Evolutionary conservation across 1,284 basidiomycete species (phyloP).

Genomic region (Apiotrichum akiyoshidainum): DNA sequence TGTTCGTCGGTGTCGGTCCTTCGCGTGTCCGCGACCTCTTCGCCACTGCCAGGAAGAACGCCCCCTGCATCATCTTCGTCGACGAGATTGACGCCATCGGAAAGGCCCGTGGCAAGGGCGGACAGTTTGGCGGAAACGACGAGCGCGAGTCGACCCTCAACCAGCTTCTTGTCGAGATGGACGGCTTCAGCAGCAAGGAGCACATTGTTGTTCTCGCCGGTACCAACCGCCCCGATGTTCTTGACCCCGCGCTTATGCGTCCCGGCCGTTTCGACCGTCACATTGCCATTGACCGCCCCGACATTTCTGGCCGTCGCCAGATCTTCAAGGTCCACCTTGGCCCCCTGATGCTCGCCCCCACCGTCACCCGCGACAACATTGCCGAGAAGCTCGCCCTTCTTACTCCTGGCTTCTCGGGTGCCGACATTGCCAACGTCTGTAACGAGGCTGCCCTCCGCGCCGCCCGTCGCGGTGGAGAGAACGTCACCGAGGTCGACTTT

Average conservation of each 20-base stretch:
- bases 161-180: slow-evolving; percentile 98
- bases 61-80: slow-evolving; percentile 96
- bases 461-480: slow-evolving; percentile 76
- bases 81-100: slow-evolving; percentile 99
- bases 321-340: slow-evolving; percentile 92
- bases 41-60: slow-evolving; percentile 93
- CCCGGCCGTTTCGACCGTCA: slow-evolving; percentile 97
- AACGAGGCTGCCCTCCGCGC: slow-evolving; percentile 97
- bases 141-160: slow-evolving; percentile 98
- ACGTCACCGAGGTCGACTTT: slow-evolving; percentile 81
- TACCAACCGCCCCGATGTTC: slow-evolving; percentile 93
- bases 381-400: slow-evolving; percentile 91
- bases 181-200: slow-evolving; percentile 93
- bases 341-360: slow-evolving; percentile 69
- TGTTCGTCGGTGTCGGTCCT: slow-evolving; percentile 99
- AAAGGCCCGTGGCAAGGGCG: slow-evolving; percentile 86
- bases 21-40: slow-evolving; percentile 97
- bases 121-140: slow-evolving; percentile 89
- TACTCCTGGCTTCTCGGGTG: slow-evolving; percentile 96
- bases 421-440: slow-evolving; percentile 97
- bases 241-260: slow-evolving; percentile 91
- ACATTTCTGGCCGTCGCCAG: slow-evolving; percentile 87
- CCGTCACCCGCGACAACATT: slow-evolving; percentile 62
- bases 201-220: slow-evolving; percentile 96
- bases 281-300: slow-evolving; percentile 91